These are phyloP conservation scores for Rhodotorula babjevae DNA, from an alignment of 768 basidiomycete genomes.

Conservation along the genomic window DNA sequence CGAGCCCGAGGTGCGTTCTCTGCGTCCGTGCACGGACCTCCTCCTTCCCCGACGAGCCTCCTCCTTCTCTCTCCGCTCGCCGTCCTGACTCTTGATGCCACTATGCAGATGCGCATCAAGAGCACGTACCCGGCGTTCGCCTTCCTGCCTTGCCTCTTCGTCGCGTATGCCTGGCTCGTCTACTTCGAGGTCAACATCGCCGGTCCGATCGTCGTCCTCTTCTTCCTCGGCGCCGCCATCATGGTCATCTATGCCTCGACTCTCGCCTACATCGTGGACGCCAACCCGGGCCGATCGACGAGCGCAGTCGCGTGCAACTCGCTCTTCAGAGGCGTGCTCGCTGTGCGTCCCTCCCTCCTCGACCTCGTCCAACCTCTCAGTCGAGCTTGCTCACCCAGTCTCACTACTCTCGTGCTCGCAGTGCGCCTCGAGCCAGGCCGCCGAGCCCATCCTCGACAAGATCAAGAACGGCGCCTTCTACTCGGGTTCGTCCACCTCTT, in stretches of 20 bases:
- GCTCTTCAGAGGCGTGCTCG: slow-evolving; percentile 64
- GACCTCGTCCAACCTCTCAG: slow-evolving; percentile 45
- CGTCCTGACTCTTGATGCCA: too few relatives aligned
- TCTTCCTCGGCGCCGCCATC: slow-evolving; percentile 59
- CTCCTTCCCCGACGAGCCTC: background rate
- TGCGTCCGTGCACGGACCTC: too few relatives aligned
- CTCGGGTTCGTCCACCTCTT: slow-evolving; percentile 1
- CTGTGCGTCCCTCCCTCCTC: slow-evolving; percentile 39
- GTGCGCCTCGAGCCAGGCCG: slow-evolving; percentile 61
- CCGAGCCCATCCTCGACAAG: slow-evolving; percentile 64
- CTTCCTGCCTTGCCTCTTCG: slow-evolving; percentile 57
- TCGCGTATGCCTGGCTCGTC: slow-evolving; percentile 72
- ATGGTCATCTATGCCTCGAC: slow-evolving; percentile 62
- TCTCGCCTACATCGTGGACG: slow-evolving; percentile 78
- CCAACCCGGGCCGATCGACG: slow-evolving; percentile 73
- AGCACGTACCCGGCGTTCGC: slow-evolving; percentile 52
- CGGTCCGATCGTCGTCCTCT: slow-evolving; percentile 66
- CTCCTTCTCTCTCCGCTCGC: too few relatives aligned
- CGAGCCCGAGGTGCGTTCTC: slow-evolving; percentile 57
- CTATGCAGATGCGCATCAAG: slow-evolving; percentile 13
- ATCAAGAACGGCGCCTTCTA: slow-evolving; percentile 39
- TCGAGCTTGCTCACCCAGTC: background rate
- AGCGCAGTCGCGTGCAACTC: slow-evolving; percentile 70
- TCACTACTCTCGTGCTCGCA: background rate
- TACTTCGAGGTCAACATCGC: slow-evolving; percentile 61